Evolutionary conservation across 768 basidiomycete species (phyloP).

Genomic region (Neoboletus magnificus): DNA sequence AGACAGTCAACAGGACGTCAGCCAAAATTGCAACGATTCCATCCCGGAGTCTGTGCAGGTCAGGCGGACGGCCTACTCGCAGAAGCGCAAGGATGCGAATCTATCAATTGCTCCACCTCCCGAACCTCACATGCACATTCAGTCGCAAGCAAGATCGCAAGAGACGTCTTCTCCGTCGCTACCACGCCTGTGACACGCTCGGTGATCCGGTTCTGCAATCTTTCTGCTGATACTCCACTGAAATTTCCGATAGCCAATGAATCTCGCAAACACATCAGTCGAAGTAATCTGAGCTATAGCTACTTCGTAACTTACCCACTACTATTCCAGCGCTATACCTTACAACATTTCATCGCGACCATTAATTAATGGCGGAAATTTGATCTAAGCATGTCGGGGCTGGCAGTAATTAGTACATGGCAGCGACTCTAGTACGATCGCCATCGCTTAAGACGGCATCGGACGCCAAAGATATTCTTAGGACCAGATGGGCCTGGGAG

Average conservation of each 20-base stretch:
- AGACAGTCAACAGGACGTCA: not conserved
- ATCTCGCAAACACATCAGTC: not conserved
- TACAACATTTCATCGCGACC: not conserved
- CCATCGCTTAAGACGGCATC: not conserved
- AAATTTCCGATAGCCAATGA: not conserved
- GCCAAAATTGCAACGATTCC: not conserved
- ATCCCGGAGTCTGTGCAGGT: not conserved
- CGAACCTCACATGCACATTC: not conserved
- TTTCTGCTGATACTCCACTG: not conserved
- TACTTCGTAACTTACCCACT: not conserved
- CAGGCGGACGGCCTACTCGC: not conserved
- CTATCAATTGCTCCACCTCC: not conserved
- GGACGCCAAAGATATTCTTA: constrained; percentile 5
- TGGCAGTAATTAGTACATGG: not conserved
- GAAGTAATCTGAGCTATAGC: not conserved
- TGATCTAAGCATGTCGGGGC: no score
- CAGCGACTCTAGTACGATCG: not conserved
- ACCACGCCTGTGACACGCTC: constrained; percentile 1
- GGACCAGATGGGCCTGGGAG: not conserved
- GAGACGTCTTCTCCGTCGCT: not conserved
- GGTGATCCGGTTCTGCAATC: not conserved
- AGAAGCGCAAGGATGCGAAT: not conserved
- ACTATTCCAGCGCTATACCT: constrained; percentile 6
- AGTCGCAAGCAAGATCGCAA: not conserved
- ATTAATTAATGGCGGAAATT: not conserved